Conservation (phyloP, 179 eudicot genomes). For the Silene vulgaris region DNA sequence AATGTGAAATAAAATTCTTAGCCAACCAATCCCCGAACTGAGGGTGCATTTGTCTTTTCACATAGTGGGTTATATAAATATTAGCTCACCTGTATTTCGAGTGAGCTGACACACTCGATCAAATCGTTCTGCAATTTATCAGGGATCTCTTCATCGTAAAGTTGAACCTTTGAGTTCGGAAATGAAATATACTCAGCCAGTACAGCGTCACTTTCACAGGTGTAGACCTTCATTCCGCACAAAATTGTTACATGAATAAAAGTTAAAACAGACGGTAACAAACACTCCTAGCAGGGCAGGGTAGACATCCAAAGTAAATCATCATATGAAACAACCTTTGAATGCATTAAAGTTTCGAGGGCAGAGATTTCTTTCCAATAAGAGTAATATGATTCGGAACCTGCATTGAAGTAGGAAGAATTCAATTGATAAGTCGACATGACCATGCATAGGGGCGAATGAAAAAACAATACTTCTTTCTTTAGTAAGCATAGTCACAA, state of each 20-base stretch:
- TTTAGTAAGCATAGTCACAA: not conserved
- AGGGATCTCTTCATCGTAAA: constrained; percentile 41
- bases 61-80: not conserved
- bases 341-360: constrained; percentile 76
- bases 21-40: not conserved
- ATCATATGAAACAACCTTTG: constrained; percentile 53
- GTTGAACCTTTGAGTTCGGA: constrained; percentile 49
- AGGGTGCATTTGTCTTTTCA: no score
- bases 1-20: not conserved
- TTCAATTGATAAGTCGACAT: not conserved
- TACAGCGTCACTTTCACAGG: constrained; percentile 61
- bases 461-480: not conserved
- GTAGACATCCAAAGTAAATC: not conserved
- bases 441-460: not conserved
- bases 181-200: constrained; percentile 53
- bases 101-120: constrained; percentile 24
- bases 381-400: constrained; percentile 28
- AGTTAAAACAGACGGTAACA: not conserved
- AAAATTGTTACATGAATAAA: not conserved
- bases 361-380: constrained; percentile 63
- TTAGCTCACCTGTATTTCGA: constrained; percentile 45
- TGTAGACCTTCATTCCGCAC: constrained; percentile 58
- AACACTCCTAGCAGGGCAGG: not conserved
- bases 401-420: constrained; percentile 30
- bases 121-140: constrained; percentile 20